Conservation (phyloP, 78 protist species). For the Protostelium mycophagum region DNA sequence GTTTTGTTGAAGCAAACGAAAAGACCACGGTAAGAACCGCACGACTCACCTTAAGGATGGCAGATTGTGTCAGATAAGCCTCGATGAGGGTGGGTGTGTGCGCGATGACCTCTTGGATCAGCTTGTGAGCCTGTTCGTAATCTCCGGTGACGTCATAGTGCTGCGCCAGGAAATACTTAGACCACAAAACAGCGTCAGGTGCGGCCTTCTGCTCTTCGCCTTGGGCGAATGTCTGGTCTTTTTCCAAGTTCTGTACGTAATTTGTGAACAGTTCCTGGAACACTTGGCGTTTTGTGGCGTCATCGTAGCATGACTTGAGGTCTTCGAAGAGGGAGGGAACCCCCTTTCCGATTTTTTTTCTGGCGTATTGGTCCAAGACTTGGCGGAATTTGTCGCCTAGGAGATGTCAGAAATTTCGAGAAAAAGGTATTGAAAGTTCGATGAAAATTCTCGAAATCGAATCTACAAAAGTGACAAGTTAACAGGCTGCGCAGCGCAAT, state of each 20-base stretch:
- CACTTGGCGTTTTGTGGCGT: conserved; percentile 33
- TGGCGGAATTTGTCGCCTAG: background rate
- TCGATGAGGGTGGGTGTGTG: conserved; percentile 89
- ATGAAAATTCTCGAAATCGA: no score
- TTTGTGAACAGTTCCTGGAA: conserved; percentile 25
- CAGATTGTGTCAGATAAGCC: conserved; percentile 64
- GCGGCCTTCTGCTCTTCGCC: conserved; percentile 12
- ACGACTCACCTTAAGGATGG: conserved; percentile 48
- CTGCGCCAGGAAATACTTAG: conserved; percentile 38
- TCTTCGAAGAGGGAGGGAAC: conserved; percentile 55
- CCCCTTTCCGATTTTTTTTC: conserved; percentile 32
- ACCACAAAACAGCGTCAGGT: conserved; percentile 62
- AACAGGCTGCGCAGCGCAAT: background rate
- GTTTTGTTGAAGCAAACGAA: background rate
- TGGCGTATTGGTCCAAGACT: conserved; percentile 10
- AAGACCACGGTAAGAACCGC: no score
- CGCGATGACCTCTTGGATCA: conserved; percentile 40
- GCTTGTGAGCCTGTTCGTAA: conserved; percentile 18
- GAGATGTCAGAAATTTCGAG: no score
- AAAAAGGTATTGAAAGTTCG: no score
- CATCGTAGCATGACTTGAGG: conserved; percentile 52
- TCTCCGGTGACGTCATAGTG: conserved; percentile 54
- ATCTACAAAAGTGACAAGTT: no score
- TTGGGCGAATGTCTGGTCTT: background rate
- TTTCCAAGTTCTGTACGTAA: conserved; percentile 8